Evolutionary conservation across 495 filamentous ascomycete species (phyloP).

Genomic region (Aspergillus hancockii): DNA sequence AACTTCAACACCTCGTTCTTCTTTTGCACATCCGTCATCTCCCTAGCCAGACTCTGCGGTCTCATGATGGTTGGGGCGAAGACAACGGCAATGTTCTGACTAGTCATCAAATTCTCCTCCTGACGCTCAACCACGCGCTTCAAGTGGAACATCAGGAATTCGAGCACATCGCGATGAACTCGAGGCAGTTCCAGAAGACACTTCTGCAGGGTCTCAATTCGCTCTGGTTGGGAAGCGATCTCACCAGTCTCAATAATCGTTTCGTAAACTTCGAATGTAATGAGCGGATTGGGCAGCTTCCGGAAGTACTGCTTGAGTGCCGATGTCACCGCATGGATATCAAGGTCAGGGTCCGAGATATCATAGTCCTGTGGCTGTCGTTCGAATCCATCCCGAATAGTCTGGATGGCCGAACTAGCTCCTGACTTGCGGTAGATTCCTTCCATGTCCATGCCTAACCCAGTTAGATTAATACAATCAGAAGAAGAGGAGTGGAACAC

Average conservation of each 20-base stretch:
- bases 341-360: slow-evolving; percentile 88
- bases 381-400: slow-evolving; percentile 88
- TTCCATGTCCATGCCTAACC: slow-evolving; percentile 91
- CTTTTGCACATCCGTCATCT: slow-evolving; percentile 93
- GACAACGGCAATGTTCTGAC: slow-evolving; percentile 92
- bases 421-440: slow-evolving; percentile 98
- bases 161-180: slow-evolving; percentile 83
- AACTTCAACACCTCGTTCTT: slow-evolving; percentile 91
- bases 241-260: slow-evolving; percentile 72
- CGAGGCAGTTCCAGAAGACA: slow-evolving; percentile 75
- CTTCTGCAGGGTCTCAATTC: slow-evolving; percentile 66
- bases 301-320: slow-evolving; percentile 98
- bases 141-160: slow-evolving; percentile 93
- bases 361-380: slow-evolving; percentile 70
- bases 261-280: slow-evolving; percentile 93
- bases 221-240: slow-evolving; percentile 38
- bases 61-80: slow-evolving; percentile 98
- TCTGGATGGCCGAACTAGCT: slow-evolving; percentile 81
- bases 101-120: slow-evolving; percentile 88
- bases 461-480: slow-evolving; percentile 6
- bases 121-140: slow-evolving; percentile 82
- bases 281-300: slow-evolving; percentile 84
- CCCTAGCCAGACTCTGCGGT: slow-evolving; percentile 80
- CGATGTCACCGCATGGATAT: slow-evolving; percentile 95
- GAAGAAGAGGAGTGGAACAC: slow-evolving; percentile 11